Evolutionary conservation across 1,284 basidiomycete genomes (phyloP), one percentile per base, ranked within the genome.

Genomic region (Apiotrichum veenhuisii): DNA sequence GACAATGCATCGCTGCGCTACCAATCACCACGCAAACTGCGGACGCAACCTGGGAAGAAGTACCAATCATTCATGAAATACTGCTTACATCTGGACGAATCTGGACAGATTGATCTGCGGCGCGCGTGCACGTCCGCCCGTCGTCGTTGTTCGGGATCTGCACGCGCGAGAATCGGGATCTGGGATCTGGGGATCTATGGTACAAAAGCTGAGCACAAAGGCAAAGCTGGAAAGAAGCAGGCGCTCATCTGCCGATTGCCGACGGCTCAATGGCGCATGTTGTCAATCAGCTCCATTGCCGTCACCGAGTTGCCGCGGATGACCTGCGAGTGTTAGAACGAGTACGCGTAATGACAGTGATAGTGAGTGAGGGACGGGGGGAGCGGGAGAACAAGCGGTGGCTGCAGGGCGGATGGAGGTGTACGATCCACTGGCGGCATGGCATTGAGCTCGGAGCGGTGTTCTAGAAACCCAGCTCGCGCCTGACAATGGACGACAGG

Each of bases 281-380:
- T 66, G 67, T 77, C 75, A 48, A 77, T 59, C 27, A 77, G 61
- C 52, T 77, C 76, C 68, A 77, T 75, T 26, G 89, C 91, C 46
- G 90, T 90, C 50, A 95, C 90, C 62, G 90, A 94, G 80, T 93
- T 95, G 57, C 92, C 92, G 57, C 92, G 88, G 68, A 95, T 90
- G 64, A 95, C 91, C 92, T 95, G 74, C 15, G 50, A 30, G 30
- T 12, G 18, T 2, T n/a, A 37, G 8, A 14, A 37, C 36, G 36
- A 14, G 37, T 38, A 38, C 17, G 37, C 1, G 18, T 17, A 8
- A 38, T n/a, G n/a, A n/a, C n/a, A n/a, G n/a, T n/a, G n/a, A n/a
- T n/a, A n/a, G n/a, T n/a, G n/a, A n/a, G n/a, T n/a, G n/a, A n/a
- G 4, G 37, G 37, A 17, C 17, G 3, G 37, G 5, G 37, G 11